Base-by-base conservation (phyloP, 352 stramenopile genomes). In the Pythium coloratum region DNA sequence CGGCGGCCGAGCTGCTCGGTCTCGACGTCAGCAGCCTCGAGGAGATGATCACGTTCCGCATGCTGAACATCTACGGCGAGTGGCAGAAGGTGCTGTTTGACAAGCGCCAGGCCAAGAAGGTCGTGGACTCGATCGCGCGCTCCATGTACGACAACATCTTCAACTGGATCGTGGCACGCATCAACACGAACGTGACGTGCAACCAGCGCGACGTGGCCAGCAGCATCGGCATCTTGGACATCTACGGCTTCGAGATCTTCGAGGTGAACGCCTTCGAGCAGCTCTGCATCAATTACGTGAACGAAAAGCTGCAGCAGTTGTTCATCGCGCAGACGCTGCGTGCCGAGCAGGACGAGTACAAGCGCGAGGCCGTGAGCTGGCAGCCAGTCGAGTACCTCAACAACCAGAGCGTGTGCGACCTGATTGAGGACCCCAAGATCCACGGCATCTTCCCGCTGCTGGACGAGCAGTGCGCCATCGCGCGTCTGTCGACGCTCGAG, bases 171-270 rank as follows among this genome's bases (percentile, higher is more conserved):
- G 87, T 97, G 40, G 73, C 70, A 44, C 85, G 85, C 44, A 90
- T 94, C 72, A 97, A 97, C 84, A 79, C 71, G 74, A 93, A 87
- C 55, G 88, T 95, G 62, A 80, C 76, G 68, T 85, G 80, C 71
- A 82, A 79, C 63, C 72, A 80, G 59, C 75, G 71, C 9, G 63
- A 81, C 46, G 86, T 94, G 40, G 81, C 70, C 59, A 94, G 89
- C 70, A 90, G 77, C 69, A 94, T 97, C 58, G 88, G 89, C 6
- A 93, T 97, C 56, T 74, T 97, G 50, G 89, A 97, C 66, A 97
- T 97, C 67, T 97, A 94, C 67, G 89, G 89, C 2, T 97, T 97
- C 58, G 89, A 97, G 73, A 95, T 95, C 62, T 95, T 97, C 55
- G 81, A 95, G 8, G 80, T 90, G 50, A 97, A 97, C 66, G 84